Base-by-base conservation (phyloP, 306 rosid species). In the Hylodesmum podocarpum region DNA sequence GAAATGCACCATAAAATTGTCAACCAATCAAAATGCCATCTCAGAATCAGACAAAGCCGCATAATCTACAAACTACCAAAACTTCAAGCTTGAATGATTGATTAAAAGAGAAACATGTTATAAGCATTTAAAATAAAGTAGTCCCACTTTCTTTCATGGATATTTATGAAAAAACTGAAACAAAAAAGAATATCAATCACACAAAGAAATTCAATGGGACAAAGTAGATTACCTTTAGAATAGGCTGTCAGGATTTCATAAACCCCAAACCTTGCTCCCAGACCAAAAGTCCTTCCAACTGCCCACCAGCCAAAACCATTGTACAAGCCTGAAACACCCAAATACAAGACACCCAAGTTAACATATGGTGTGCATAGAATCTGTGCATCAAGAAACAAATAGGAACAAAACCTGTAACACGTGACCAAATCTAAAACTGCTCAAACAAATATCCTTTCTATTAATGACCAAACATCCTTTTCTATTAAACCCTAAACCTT, bases 211-310 rank as follows among this genome's bases (percentile, higher is more conserved):
- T 58, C 22, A 22, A 25, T 46, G 62, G 51, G 68, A 67, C n/a
- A 72, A 41, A 8, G 44, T 39, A 70, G 21, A 43, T 29, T 67
- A 92, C 99, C 99, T 87, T 92, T 90, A 50, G 65, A 87, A 79
- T 81, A 89, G 63, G 97, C 93, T 3, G 97, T 86, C 84, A 95
- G 70, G 55, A 95, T 86, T 84, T 95, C 99, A 24, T 92, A 92
- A 77, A 85, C 87, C 77, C 96, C 99, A 84, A 89, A 95, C 62
- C 97, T 89, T 61, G 92, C 85, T 85, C 96, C 99, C n/a, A 90
- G 27, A 53, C 99, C 96, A 16, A 90, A 87, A 82, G 81, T 62
- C 85, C 96, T 95, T 79, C 97, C 97, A 6, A 31, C 73, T 47
- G 91, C 92, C 83, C 81, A 83, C 97, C 92, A 95, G 40, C 95